Evolutionary conservation across 768 basidiomycete species (phyloP), one percentile per base, ranked within the genome.

Genomic region (Neoboletus magnificus): DNA sequence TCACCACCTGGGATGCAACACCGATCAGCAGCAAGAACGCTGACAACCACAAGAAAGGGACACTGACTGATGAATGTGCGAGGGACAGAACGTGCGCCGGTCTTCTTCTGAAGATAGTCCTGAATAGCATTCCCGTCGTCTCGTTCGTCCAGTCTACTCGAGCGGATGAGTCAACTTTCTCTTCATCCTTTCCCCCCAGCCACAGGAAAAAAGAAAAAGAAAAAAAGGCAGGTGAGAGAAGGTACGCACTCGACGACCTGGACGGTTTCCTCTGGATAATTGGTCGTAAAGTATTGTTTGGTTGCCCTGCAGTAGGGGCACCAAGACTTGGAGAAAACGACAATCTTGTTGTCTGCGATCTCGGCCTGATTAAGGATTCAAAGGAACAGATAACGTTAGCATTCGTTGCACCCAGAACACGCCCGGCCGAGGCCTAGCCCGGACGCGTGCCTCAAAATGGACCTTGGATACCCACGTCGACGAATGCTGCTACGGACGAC

Each of bases 21-120:
- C 0, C 2, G 10, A 13, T 51, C 12, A 58, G 35, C 3, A 18
- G 7, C 7, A 2, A 10, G 36, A 13, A 43, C 23, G 22, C 16
- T 0, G 23, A 35, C 0, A 33, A 15, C 11, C 6, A 6, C n/a
- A 32, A 30, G 3, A 9, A 27, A 32, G n/a, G 23, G 30, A 49
- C 4, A 67, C 77, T 50, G 56, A 89, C 87, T 80, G 65, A 92
- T 79, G 74, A 89, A 93, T 55, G 89, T 78, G 65, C 84, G 88
- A 30, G 91, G 91, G 6, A 93, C 91, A 12, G 86, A 86, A 22
- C 80, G 69, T 61, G 87, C 90, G 0, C 77, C 78, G 0, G 87
- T 88, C 78, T 83, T 86, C 61, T 79, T 52, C 2, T 12, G 22
- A 5, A 93, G 76, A 62, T 91, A 91, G 22, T 71, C 62, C 65